A percentile compares a stretch with the other conserved stretches of the same genome.
Evolutionary conservation across 2,329 filamentous ascomycete species (phyloP).

Genomic region (Colletotrichum sublineola): DNA sequence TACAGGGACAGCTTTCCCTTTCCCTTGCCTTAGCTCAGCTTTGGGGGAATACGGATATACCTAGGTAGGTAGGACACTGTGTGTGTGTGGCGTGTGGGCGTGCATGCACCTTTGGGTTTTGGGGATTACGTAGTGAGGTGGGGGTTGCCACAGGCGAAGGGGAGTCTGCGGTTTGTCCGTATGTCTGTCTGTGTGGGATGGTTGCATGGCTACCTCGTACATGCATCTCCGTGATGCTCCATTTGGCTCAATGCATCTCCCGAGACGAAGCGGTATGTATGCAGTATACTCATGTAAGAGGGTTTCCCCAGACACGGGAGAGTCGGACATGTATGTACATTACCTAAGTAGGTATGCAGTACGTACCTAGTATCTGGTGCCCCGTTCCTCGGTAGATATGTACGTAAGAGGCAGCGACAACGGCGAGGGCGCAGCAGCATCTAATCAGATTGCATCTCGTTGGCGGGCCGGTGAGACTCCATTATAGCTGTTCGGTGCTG

Average conservation of each 20-base stretch:
- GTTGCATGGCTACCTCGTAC: not conserved
- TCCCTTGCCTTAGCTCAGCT: conserved; percentile 17
- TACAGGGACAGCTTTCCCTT: conserved; percentile 24
- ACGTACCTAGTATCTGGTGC: too few species aligned
- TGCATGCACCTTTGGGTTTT: not conserved
- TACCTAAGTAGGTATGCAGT: too few species aligned
- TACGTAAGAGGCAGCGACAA: conserved; percentile 20
- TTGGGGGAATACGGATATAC: too few species aligned
- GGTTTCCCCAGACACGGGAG: conserved; percentile 8
- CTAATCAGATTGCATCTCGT: conserved; percentile 40
- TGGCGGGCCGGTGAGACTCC: conserved; percentile 16
- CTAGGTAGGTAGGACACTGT: too few species aligned
- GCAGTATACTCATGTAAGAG: not conserved
- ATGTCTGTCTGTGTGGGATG: not conserved
- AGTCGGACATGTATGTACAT: not conserved
- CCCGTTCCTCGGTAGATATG: not conserved
- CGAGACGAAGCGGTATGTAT: too few species aligned
- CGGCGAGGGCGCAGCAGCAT: conserved; percentile 2
- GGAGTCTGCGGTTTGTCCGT: too few species aligned
- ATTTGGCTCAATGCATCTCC: not conserved
- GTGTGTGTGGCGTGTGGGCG: not conserved
- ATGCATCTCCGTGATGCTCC: not conserved
- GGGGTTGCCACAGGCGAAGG: not conserved
- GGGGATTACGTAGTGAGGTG: conserved; percentile 25
- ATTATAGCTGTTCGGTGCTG: conserved; percentile 11